Evolutionary conservation across 768 basidiomycete genomes (phyloP).

Genomic region (Lanmaoa pseudosensibilis): DNA sequence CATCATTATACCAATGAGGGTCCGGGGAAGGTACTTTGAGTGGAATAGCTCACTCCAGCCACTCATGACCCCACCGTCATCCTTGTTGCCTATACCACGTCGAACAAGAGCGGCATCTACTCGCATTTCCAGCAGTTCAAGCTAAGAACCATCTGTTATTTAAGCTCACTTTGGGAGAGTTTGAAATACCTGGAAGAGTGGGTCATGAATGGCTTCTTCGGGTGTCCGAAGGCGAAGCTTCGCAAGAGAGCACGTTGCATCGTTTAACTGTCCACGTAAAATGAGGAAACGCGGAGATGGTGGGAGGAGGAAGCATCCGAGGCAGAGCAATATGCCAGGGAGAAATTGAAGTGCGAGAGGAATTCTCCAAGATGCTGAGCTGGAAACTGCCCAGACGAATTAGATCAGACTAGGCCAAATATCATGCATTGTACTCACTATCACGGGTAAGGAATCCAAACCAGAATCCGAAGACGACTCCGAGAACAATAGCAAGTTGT

Average conservation of each 20-base stretch:
- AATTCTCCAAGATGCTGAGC: slow-evolving; percentile 73
- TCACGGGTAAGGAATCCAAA: slow-evolving; percentile 70
- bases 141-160: slow-evolving; percentile 35
- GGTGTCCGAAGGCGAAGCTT: slow-evolving; percentile 46
- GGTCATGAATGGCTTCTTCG: slow-evolving; percentile 50
- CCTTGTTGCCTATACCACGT: slow-evolving; percentile 30
- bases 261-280: slow-evolving; percentile 50
- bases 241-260: slow-evolving; percentile 58
- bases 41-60: slow-evolving; percentile 62
- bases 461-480: slow-evolving; percentile 85
- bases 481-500: slow-evolving; percentile 77
- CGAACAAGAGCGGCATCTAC: slow-evolving; percentile 59
- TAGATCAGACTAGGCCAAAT: not conserved
- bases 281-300: slow-evolving; percentile 50
- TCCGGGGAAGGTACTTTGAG: slow-evolving; percentile 55
- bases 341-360: slow-evolving; percentile 71
- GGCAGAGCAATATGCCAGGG: slow-evolving; percentile 63
- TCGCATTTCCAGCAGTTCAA: slow-evolving; percentile 77
- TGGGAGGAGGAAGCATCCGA: slow-evolving; percentile 55
- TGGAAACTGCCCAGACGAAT: slow-evolving; percentile 41
- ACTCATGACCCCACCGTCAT: slow-evolving; percentile 8
- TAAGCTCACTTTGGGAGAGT: not conserved
- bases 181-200: slow-evolving; percentile 46
- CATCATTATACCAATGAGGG: slow-evolving; percentile 66
- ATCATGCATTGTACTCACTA: slow-evolving; percentile 39